Evolutionary conservation across 2,329 filamentous ascomycete genomes (phyloP).

Genomic region (Colletotrichum eremochloae): DNA sequence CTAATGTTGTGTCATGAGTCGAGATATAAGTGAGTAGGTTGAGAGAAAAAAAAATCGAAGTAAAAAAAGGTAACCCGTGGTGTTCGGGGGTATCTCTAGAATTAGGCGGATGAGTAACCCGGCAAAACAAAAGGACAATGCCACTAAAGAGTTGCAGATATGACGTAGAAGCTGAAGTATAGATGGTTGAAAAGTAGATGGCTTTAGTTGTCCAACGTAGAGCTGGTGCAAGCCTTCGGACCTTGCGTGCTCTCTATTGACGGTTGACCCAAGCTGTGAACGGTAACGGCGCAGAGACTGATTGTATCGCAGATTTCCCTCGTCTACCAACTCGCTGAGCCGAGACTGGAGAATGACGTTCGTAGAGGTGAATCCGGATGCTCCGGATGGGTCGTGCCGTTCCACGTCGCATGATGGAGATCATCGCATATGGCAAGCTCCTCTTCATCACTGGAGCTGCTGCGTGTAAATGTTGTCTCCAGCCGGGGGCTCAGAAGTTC

Average conservation of each 20-base stretch:
- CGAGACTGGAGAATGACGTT: constrained; percentile 13
- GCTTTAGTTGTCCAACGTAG: constrained; percentile 8
- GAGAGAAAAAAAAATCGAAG: constrained; percentile 13
- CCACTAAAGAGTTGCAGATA: constrained; percentile 11
- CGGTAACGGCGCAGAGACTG: constrained; percentile 20
- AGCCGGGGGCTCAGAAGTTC: constrained; percentile 59
- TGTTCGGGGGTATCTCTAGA: constrained; percentile 45
- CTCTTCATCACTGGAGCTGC: constrained; percentile 52
- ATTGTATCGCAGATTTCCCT: constrained; percentile 3
- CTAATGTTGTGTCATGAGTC: constrained; percentile 41
- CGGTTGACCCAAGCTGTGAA: constrained; percentile 24
- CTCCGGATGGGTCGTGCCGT: constrained; percentile 32
- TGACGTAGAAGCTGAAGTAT: constrained; percentile 18
- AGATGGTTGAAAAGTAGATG: constrained; percentile 4
- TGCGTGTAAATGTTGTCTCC: constrained; percentile 63
- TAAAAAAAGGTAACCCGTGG: constrained; percentile 33
- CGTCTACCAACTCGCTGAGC: constrained; percentile 13
- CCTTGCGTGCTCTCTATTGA: constrained; percentile 26
- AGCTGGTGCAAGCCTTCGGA: constrained; percentile 27
- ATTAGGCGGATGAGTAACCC: constrained; percentile 41
- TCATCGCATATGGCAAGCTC: constrained; percentile 38
- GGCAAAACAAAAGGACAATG: constrained; percentile 33
- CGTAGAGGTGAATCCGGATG: constrained; percentile 15
- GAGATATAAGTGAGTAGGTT: constrained; percentile 25
- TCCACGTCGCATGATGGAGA: constrained; percentile 41